Percentiles rank a stretch among this genome's conserved stretches.
phyloP scores from a whole-genome alignment of 2,329 filamentous ascomycete species.

The Penicillium sp. region DNA sequence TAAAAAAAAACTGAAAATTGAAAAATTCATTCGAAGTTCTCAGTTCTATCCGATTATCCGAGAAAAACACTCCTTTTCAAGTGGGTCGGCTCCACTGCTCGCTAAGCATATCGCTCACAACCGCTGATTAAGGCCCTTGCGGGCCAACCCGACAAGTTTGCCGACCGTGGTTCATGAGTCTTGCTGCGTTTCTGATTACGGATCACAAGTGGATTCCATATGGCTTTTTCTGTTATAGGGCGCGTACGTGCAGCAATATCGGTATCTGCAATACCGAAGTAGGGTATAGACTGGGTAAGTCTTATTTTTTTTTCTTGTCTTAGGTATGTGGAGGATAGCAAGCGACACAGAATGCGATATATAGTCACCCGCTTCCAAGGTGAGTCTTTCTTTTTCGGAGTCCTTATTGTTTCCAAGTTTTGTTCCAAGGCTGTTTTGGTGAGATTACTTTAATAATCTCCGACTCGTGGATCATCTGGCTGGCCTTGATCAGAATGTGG shows the following conservation, averaged over 20 bases:
- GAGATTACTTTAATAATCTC: constrained; percentile 10
- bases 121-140: constrained; percentile 17
- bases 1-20: not conserved
- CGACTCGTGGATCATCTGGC: constrained; percentile 8
- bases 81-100: constrained; percentile 25
- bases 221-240: not conserved
- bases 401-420: too few relatives aligned
- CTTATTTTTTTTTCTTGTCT: not conserved
- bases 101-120: constrained; percentile 21
- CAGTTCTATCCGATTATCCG: constrained; percentile 22
- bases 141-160: constrained; percentile 23
- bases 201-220: not conserved
- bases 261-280: not conserved
- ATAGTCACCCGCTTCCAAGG: too few relatives aligned
- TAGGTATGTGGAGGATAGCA: not conserved
- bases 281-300: not conserved
- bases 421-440: too few relatives aligned
- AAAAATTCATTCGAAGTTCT: not conserved
- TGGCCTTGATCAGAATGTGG: not conserved
- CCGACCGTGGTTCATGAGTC: constrained; percentile 18
- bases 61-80: constrained; percentile 11
- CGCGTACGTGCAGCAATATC: not conserved
- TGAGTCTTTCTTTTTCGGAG: too few relatives aligned
- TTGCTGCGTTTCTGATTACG: constrained; percentile 3
- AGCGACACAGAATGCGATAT: not conserved